Conservation (phyloP, 2,329 filamentous ascomycete species). For the Colletotrichum tanaceti region DNA sequence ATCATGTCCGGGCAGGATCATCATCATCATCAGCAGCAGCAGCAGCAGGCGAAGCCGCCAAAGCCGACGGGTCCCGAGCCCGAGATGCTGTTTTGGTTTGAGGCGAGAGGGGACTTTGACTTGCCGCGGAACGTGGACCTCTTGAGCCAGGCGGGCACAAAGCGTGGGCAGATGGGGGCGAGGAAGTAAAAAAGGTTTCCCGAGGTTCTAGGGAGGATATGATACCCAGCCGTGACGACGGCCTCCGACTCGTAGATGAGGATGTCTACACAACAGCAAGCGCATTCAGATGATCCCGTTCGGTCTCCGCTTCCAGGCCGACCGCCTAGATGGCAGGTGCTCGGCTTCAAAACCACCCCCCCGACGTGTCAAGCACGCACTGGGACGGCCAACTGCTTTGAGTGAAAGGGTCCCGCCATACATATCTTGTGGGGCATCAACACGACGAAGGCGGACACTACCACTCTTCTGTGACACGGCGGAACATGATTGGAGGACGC, state of each 20-base stretch:
- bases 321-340: neutral
- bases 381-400: too few species aligned
- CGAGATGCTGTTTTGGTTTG: conserved; percentile 62
- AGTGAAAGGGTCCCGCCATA: too few species aligned
- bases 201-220: conserved; percentile 12
- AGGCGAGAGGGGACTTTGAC: conserved; percentile 57
- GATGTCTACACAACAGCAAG: neutral
- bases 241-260: neutral
- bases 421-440: too few species aligned
- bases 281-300: neutral
- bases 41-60: conserved; percentile 45
- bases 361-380: too few species aligned
- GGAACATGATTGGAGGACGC: too few species aligned
- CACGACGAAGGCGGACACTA: too few species aligned
- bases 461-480: too few species aligned
- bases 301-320: neutral
- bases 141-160: conserved; percentile 49
- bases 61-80: conserved; percentile 53
- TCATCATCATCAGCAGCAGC: conserved; percentile 34
- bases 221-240: conserved; percentile 39
- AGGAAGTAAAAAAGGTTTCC: conserved; percentile 5
- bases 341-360: neutral
- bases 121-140: conserved; percentile 60
- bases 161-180: conserved; percentile 28
- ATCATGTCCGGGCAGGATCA: conserved; percentile 47